Evolutionary conservation across 345 rosid species (phyloP), one percentile per base, ranked within the genome.

Genomic region (Gossypium herbaceum): DNA sequence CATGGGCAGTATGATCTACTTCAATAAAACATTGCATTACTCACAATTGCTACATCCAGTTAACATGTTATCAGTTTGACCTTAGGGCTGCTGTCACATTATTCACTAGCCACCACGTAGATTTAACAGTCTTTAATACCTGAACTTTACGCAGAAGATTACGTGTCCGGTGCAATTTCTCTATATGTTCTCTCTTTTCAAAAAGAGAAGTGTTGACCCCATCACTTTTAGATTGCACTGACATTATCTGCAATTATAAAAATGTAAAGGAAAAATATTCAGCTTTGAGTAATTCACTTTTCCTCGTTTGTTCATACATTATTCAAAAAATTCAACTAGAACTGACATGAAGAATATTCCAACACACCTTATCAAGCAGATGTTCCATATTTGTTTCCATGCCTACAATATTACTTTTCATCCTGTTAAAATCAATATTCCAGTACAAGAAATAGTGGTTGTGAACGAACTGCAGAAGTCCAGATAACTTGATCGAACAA

Each of bases 91-190:
- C 11, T 16, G 8, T 48, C 22, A 59, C 22, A 73, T 34, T 51
- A 50, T n/a, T 41, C 47, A 27, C 41, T 39, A 51, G 3, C n/a
- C 25, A 64, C 44, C 56, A 44, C 2, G 1, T 47, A 73, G 43
- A 59, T 60, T 50, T 12, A 48, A 6, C 12, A 44, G 25, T 47
- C 50, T 69, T 57, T 62, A 57, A 75, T 76, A 91, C 99, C 99
- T 95, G 99, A 82, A 95, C 97, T 93, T 95, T 95, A 70, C 92
- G 93, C 75, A 95, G 94, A 79, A 95, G 97, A 84, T 91, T 93
- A 7, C 97, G 94, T 17, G 97, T 93, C 62, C 97, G 94, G 81
- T 95, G 97, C 75, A 95, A 80, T 82, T 95, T 95, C 90, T 95
- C 99, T 75, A 95, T 88, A 71, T 95, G 97, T 78, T 95, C 98